Evolutionary conservation across 495 filamentous ascomycete species (phyloP), one percentile per base, ranked within the genome.

Genomic region (Talaromyces proteolyticus): DNA sequence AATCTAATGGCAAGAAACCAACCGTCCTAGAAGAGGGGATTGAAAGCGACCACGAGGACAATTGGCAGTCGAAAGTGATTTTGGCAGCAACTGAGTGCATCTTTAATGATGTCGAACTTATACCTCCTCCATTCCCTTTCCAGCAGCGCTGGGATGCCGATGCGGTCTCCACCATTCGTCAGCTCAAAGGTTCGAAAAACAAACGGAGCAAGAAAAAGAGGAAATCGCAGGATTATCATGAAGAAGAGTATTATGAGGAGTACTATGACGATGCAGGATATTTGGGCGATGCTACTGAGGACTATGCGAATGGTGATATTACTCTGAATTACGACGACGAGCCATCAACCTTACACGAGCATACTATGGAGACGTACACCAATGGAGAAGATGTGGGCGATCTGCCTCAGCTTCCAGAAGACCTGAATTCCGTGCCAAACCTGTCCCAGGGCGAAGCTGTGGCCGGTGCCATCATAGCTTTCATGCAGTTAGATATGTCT

Each of bases 51-150:
- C 46, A 68, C 59, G 61, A 62, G 16, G 53, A 65, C 5, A 69
- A 69, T 36, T 97, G 92, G 92, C 79, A 79, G 53, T 60, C 80
- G 7, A 92, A 84, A 59, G 84, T 96, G 29, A 76, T 70, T 37
- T 61, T 88, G 23, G 73, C 72, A 43, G 92, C 90, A 41, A 85
- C 90, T 10, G 93, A 98, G 61, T 96, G 93, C 62, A 78, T 85
- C 52, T 67, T 82, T 44, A 81, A 90, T 19, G 81, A 80, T n/a
- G 69, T 91, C 43, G 68, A 80, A 49, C 72, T 96, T 25, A 89
- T 79, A 49, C 76, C 84, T 18, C 91, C 93, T 0, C 87, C 88
- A 3, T 97, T 95, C 60, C 93, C 93, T 0, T 98, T 97, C 55
- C 69, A 84, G 11, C 89, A 95, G 63, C 81, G 86, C 46, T 96